Base-by-base conservation (phyloP, 768 basidiomycete genomes). In the Sporobolomyces pararoseus region DNA sequence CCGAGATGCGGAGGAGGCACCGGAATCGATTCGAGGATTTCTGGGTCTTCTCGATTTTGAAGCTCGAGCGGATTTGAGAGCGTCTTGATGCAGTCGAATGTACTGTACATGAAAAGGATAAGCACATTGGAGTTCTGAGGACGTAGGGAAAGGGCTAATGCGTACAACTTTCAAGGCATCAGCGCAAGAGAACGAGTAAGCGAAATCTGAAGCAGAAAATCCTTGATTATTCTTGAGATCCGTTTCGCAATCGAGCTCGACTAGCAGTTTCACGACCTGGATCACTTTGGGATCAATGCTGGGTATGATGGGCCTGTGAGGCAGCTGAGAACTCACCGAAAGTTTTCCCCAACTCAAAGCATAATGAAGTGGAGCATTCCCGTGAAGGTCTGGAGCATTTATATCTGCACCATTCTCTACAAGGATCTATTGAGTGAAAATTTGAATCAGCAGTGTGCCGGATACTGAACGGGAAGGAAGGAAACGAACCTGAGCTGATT, bases 361-460 rank as follows among this genome's bases (percentile, higher is more conserved):
- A 35, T 70, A 76, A 50, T 77, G 76, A 16, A 77, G 62, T 0
- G 76, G 75, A 7, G 75, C 61, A 34, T 74, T 71, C 32, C 76
- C 76, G n/a, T 62, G 47, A 0, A 77, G 46, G 47, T 77, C 76
- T 1, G 75, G 74, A 19, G 74, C 69, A 51, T 77, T 60, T 35
- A 75, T 23, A 25, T 77, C 76, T 3, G 74, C 70, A 7, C 76
- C 76, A 3, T 53, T 29, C 34, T 76, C 76, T n/a, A 74, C 47
- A n/a, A 77, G 65, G 1, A 76, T 35, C 73, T 76, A 63, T 13
- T 19, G 4, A 7, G 6, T 19, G 12, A 7, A 10, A n/a, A 3
- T 21, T 10, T 25, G 13, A 14, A 23, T 29, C 27, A 46, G 31
- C 46, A 34, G 35, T 25, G 29, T 10, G n/a, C 10, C 23, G 29